A percentile compares a stretch with the other conserved stretches of the same genome.
Conservation (phyloP, 371 early-diverging fungal species). For the Haplosporangium sp. region DNA sequence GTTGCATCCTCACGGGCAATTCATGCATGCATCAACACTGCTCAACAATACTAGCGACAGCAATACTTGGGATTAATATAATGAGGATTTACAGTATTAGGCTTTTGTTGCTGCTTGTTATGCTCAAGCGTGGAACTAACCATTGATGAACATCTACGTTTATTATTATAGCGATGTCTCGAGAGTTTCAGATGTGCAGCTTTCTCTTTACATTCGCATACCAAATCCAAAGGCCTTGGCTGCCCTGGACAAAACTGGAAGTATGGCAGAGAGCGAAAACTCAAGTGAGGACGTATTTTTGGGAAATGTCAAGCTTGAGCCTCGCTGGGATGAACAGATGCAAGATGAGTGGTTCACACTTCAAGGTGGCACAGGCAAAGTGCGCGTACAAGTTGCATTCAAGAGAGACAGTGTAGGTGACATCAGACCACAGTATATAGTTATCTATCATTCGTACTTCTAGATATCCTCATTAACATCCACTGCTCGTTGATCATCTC, state of each 20-base stretch:
- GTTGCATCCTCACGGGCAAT: neutral
- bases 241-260: constrained; percentile 30
- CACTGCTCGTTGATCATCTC: neutral
- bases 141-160: neutral
- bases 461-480: neutral
- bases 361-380: constrained; percentile 71
- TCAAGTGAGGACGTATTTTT: constrained; percentile 72
- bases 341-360: constrained; percentile 72
- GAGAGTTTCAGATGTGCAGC: constrained; percentile 82
- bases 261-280: constrained; percentile 59
- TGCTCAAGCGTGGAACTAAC: neutral
- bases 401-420: constrained; percentile 68
- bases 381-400: constrained; percentile 79
- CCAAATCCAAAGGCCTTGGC: constrained; percentile 56
- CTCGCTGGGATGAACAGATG: constrained; percentile 71
- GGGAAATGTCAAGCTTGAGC: constrained; percentile 75
- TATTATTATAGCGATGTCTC: constrained; percentile 84
- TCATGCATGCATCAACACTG: constrained; percentile 10
- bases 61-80: neutral
- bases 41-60: neutral
- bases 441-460: neutral
- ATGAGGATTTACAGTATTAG: too few species aligned
- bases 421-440: neutral
- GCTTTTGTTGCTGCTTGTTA: too few species aligned
- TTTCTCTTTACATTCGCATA: constrained; percentile 88